These are phyloP conservation scores for Fusarium temperatum DNA, from an alignment of 2,329 filamentous ascomycete species.

Conservation along the genomic window DNA sequence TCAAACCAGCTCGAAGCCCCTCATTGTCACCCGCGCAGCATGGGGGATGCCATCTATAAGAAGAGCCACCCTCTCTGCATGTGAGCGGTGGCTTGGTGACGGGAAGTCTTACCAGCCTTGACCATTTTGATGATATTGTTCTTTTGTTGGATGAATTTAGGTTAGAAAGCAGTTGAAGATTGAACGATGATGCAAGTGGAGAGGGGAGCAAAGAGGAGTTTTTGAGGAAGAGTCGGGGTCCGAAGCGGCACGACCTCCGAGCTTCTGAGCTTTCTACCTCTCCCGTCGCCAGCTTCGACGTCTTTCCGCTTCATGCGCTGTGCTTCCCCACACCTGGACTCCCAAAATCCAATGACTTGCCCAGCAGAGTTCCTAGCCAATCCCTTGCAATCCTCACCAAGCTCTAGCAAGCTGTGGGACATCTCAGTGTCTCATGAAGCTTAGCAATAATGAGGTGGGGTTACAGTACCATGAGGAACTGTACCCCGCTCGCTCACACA, in stretches of 20 bases:
- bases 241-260: conserved; percentile 30
- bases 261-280: conserved; percentile 15
- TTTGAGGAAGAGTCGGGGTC: conserved; percentile 40
- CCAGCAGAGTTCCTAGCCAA: conserved; percentile 15
- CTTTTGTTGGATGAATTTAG: conserved; percentile 15
- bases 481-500: conserved; percentile 34
- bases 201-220: conserved; percentile 39
- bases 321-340: background rate
- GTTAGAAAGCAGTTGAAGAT: conserved; percentile 30
- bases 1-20: conserved; percentile 64
- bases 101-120: conserved; percentile 81
- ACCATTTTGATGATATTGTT: conserved; percentile 80
- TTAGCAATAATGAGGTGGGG: conserved; percentile 29
- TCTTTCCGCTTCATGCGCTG: background rate
- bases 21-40: conserved; percentile 24
- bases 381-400: conserved; percentile 7
- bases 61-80: conserved; percentile 33
- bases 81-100: conserved; percentile 3
- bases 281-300: conserved; percentile 6
- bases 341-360: background rate
- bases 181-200: conserved; percentile 36
- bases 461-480: background rate
- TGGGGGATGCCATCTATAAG: conserved; percentile 36
- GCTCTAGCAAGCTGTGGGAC: conserved; percentile 28
- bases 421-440: conserved; percentile 15